phyloP scores from a whole-genome alignment of 2,329 filamentous ascomycete genomes.

The Aspergillus tamarii region DNA sequence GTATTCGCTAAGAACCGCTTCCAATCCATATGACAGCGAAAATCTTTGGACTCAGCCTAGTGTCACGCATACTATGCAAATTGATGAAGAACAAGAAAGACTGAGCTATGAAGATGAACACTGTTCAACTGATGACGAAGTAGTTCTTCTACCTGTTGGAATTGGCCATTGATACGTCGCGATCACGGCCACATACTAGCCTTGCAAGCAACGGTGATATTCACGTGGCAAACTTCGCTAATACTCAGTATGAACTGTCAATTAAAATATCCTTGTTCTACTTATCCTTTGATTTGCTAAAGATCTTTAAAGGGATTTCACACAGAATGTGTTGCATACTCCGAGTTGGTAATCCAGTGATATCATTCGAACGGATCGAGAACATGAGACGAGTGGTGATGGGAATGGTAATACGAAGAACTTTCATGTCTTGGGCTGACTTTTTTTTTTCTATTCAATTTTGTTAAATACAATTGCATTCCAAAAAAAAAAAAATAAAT shows the following conservation, averaged over 20 bases:
- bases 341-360: not conserved
- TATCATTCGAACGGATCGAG: not conserved
- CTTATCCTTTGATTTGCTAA: not conserved
- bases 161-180: not conserved
- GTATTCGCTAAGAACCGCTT: not conserved
- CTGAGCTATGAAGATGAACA: conserved; percentile 2
- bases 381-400: not conserved
- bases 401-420: not conserved
- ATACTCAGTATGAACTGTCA: not conserved
- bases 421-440: not conserved
- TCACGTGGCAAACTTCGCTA: not conserved
- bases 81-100: not conserved
- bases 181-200: not conserved
- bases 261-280: not conserved
- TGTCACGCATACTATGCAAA: not conserved
- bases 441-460: not conserved
- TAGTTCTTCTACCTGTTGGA: conserved; percentile 11
- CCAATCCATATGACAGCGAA: not conserved
- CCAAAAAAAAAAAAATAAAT: not conserved
- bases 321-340: not conserved
- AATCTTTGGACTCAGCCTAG: not conserved
- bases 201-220: not conserved
- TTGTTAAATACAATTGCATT: not conserved
- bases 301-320: not conserved
- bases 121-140: conserved; percentile 9